Conservation (phyloP, 495 filamentous ascomycete species). For the Hypomontagnella submonticulosa region DNA sequence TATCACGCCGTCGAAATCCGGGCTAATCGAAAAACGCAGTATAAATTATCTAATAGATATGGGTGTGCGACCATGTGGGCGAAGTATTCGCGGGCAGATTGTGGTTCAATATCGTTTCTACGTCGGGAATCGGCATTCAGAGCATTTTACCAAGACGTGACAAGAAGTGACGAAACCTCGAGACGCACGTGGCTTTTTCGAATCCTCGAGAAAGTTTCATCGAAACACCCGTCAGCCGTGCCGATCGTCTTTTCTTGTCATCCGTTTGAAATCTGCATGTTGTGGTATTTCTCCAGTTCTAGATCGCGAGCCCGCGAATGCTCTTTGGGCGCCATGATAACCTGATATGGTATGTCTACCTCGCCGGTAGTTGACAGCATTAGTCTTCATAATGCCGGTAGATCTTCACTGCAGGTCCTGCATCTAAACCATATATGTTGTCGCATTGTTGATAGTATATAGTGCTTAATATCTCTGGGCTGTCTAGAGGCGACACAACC, state of each 20-base stretch:
- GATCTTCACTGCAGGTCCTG: slow-evolving; percentile 8
- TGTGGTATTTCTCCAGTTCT: background rate
- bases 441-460: slow-evolving; percentile 27
- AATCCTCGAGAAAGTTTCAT: slow-evolving; percentile 26
- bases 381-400: slow-evolving; percentile 27
- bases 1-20: slow-evolving; percentile 30
- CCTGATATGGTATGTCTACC: slow-evolving; percentile 20
- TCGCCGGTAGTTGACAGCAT: slow-evolving; percentile 24
- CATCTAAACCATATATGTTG: slow-evolving; percentile 13
- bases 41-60: slow-evolving; percentile 32
- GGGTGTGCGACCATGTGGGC: slow-evolving; percentile 16
- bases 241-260: slow-evolving; percentile 15
- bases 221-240: slow-evolving; percentile 22
- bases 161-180: slow-evolving; percentile 25
- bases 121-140: slow-evolving; percentile 30
- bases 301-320: background rate
- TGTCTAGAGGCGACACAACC: slow-evolving; percentile 6
- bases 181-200: background rate
- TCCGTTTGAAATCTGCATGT: slow-evolving; percentile 9
- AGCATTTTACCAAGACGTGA: background rate
- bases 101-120: slow-evolving; percentile 11
- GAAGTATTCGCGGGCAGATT: slow-evolving; percentile 3
- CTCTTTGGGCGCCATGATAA: slow-evolving; percentile 13
- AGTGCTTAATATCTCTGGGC: slow-evolving; percentile 14
- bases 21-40: slow-evolving; percentile 20